Evolutionary conservation across 164 flowering plant genomes (phyloP).

Genomic region (Aristolochia californica): DNA sequence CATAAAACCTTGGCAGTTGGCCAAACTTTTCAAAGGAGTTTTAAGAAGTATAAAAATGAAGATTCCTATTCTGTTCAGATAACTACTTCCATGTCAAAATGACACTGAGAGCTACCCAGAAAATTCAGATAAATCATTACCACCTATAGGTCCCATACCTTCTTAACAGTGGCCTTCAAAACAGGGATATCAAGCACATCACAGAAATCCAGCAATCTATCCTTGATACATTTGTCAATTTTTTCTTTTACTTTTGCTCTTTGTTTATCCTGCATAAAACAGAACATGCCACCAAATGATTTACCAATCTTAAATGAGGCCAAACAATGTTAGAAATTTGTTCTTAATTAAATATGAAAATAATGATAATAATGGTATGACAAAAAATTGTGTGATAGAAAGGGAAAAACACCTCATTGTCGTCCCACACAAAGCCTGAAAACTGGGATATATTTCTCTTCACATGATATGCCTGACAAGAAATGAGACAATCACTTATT

Average conservation of each 20-base stretch:
- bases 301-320: no score
- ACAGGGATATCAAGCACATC: conserved; percentile 66
- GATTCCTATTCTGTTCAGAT: no score
- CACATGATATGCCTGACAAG: conserved; percentile 42
- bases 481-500: not conserved
- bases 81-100: no score
- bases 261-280: conserved; percentile 60
- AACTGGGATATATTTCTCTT: conserved; percentile 67
- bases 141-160: conserved; percentile 27
- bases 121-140: no score
- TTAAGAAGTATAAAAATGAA: no score
- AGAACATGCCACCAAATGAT: not conserved
- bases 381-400: not conserved
- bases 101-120: no score
- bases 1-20: no score
- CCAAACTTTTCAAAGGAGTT: no score
- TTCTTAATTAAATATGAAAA: no score
- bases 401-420: conserved; percentile 51
- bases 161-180: conserved; percentile 31
- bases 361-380: not conserved
- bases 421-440: conserved; percentile 82
- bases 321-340: no score
- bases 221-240: conserved; percentile 74
- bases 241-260: conserved; percentile 55
- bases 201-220: conserved; percentile 66